phyloP scores from a whole-genome alignment of 139 green algal genomes.

The Haematococcus sp. region DNA sequence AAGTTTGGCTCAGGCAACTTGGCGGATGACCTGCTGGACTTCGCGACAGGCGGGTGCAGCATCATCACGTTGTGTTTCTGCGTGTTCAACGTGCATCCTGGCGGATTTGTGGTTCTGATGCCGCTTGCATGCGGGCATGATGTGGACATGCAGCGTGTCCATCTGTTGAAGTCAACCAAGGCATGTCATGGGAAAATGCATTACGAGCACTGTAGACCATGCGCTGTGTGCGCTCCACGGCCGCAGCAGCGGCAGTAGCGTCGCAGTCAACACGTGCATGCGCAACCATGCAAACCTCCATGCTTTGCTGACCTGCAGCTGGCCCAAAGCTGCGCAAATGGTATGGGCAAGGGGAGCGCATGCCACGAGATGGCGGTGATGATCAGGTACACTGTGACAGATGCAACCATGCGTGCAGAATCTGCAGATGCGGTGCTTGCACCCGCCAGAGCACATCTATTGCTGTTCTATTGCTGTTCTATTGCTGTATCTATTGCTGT shows the following conservation, averaged over 20 bases:
- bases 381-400: neutral
- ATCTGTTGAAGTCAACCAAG: neutral
- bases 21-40: conserved; percentile 10
- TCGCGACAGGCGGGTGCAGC: neutral
- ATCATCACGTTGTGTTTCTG: neutral
- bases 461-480: no score
- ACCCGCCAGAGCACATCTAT: no score
- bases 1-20: conserved; percentile 2
- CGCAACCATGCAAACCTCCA: neutral
- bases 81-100: neutral
- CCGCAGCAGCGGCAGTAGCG: neutral
- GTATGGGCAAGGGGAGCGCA: neutral
- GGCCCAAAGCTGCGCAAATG: conserved; percentile 13
- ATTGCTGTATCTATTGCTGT: no score
- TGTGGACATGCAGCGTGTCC: neutral
- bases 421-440: neutral
- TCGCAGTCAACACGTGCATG: neutral
- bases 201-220: neutral
- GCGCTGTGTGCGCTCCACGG: no score
- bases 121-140: no score
- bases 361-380: conserved; percentile 5
- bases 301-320: neutral
- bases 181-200: neutral
- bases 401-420: no score
- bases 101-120: neutral